Conservation (phyloP, 345 rosid genomes). For the Aquilaria malaccensis region DNA sequence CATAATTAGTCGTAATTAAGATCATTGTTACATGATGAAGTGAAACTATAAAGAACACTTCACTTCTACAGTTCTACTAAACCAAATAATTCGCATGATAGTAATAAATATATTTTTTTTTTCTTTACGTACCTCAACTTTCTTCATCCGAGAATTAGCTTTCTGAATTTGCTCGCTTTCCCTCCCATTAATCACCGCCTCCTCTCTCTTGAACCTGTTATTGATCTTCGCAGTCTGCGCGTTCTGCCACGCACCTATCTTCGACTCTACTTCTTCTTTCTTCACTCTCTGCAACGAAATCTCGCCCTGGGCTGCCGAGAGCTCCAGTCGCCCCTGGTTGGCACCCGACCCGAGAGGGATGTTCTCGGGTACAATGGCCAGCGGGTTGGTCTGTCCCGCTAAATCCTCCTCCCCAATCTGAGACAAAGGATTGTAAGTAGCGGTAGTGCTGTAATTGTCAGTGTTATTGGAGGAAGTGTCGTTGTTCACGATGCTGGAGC, state of each 20-base stretch:
- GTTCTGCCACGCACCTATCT: constrained; percentile 92
- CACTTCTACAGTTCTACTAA: neutral
- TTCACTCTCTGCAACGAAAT: constrained; percentile 75
- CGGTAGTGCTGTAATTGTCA: constrained; percentile 9
- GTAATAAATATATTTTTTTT: no score
- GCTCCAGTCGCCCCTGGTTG: constrained; percentile 16
- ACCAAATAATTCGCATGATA: neutral
- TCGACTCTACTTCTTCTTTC: constrained; percentile 86
- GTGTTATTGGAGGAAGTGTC: constrained; percentile 8
- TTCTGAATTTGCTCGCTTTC: constrained; percentile 75
- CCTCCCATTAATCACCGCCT: constrained; percentile 89
- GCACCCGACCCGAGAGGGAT: constrained; percentile 22
- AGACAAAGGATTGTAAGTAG: constrained; percentile 23
- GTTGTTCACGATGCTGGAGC: constrained; percentile 45
- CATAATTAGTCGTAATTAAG: no score
- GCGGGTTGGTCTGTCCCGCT: constrained; percentile 59
- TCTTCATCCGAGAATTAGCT: constrained; percentile 84
- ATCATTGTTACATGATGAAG: no score
- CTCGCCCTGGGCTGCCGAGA: constrained; percentile 13
- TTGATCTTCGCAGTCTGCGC: constrained; percentile 79
- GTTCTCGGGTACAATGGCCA: constrained; percentile 76
- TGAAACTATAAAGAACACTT: no score
- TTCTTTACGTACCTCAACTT: constrained; percentile 58
- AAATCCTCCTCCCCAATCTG: constrained; percentile 64
- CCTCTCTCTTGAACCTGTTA: constrained; percentile 90